Percentiles rank a stretch among this genome's conserved stretches.
These are phyloP conservation scores for Primulina eburnea DNA, from an alignment of 257 asterid genomes.

Conservation along the genomic window DNA sequence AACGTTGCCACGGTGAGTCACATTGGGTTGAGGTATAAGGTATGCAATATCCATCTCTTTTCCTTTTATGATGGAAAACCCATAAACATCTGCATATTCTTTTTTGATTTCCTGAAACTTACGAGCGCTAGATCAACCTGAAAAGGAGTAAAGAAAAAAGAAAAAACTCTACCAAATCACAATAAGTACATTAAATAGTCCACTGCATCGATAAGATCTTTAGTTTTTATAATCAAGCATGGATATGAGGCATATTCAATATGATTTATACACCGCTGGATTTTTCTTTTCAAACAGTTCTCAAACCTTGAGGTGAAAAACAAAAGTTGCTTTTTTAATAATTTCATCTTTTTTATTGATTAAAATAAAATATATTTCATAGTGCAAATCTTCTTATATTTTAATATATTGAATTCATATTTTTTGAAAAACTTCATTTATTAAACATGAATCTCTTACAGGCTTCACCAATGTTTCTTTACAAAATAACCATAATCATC, in stretches of 20 bases:
- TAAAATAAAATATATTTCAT: no score
- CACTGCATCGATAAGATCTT: not conserved
- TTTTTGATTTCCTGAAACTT: not conserved
- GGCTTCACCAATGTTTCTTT: no score
- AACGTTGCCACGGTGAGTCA: slow-evolving; percentile 35
- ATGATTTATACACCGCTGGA: not conserved
- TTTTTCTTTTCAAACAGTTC: no score
- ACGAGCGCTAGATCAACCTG: not conserved
- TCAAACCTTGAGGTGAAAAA: not conserved
- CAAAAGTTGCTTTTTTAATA: not conserved
- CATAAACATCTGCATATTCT: not conserved
- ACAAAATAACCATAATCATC: no score
- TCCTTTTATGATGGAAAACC: not conserved
- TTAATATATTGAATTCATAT: no score
- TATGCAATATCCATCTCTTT: slow-evolving; percentile 24
- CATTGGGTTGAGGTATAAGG: slow-evolving; percentile 42
- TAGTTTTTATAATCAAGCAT: not conserved
- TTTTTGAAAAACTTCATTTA: no score
- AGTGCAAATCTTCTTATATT: no score
- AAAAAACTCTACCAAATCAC: not conserved
- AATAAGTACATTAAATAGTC: not conserved
- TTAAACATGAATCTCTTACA: no score
- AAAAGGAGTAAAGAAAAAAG: not conserved
- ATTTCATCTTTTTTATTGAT: no score
- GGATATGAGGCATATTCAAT: not conserved